phyloP scores from a whole-genome alignment of 1,139 yeast genomes.

The Diutina mesorugosa region DNA sequence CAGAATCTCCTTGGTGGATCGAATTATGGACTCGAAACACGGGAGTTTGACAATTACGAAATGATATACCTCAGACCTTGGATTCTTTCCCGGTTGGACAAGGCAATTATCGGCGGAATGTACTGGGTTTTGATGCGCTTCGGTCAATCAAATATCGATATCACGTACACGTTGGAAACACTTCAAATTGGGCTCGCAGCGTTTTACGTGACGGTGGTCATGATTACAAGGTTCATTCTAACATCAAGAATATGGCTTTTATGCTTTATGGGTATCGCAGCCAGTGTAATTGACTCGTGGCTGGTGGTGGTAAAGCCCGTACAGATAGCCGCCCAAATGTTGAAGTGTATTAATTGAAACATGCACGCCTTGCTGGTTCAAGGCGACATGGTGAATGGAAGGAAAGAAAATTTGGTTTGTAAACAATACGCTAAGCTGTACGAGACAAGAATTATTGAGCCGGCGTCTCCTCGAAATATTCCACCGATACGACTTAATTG shows the following conservation, averaged over 20 bases:
- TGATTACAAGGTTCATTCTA: background rate
- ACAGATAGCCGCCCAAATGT: background rate
- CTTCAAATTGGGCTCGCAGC: background rate
- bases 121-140: background rate
- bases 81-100: background rate
- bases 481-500: background rate
- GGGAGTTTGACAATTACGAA: background rate
- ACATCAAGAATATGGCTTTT: background rate
- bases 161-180: background rate
- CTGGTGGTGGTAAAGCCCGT: background rate
- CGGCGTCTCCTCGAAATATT: background rate
- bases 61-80: background rate
- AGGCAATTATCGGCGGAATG: background rate
- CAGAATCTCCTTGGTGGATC: background rate
- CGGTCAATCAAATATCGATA: background rate
- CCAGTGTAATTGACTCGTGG: background rate
- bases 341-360: background rate
- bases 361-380: background rate
- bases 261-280: background rate
- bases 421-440: background rate
- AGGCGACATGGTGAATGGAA: background rate
- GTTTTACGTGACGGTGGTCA: background rate
- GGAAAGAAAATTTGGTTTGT: background rate
- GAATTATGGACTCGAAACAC: background rate
- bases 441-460: background rate